Base-by-base conservation (phyloP, 1,284 basidiomycete genomes). In the Ustilago bromivora region DNA sequence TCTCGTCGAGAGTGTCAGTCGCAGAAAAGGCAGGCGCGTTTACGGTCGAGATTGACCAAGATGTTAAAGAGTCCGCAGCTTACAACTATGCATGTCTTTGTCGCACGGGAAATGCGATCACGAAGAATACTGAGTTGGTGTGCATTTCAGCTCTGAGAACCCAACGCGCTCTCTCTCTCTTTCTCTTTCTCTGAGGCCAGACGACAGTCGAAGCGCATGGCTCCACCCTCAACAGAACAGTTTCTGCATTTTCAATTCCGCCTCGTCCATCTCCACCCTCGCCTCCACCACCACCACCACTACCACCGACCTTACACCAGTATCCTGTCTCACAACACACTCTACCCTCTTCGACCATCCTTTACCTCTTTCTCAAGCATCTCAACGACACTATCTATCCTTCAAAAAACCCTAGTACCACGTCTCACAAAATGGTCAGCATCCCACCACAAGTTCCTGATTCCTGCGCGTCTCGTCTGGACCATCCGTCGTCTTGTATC, bases 361-460 rank as follows among this genome's bases (percentile, higher is more conserved):
- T 51, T 54, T n/a, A 51, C 28, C 17, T 34, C 19, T 36, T 28
- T 28, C 35, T 57, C 62, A 64, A 64, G 57, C 63, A 51, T 38
- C 28, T 46, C 31, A 54, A 15, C 13, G 19, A 35, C 49, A 52
- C 17, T 17, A 9, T 41, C 8, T 23, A 13, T 10, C 28, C 15
- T 19, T 17, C 28, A 34, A 43, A 43, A 15, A 41, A 6, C 5
- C n/a, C n/a, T 23, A 36, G 11, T n/a, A 38, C 60, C 46, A n/a
- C 17, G 28, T 43, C 23, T 43, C 31, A 56, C 65, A 72, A 63
- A 57, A 72, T 72, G 70, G 70, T 72, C 70, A 72, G 70, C 70
- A 72, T 67, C 51, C 43, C 12, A 43, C 38, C 17, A 57, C 70
- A 58, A 62, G 43, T 57, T 41, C 47, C 65, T 54, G 61, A 56